phyloP scores from a whole-genome alignment of 2,329 filamentous ascomycete genomes.

The Penicillium paneum region DNA sequence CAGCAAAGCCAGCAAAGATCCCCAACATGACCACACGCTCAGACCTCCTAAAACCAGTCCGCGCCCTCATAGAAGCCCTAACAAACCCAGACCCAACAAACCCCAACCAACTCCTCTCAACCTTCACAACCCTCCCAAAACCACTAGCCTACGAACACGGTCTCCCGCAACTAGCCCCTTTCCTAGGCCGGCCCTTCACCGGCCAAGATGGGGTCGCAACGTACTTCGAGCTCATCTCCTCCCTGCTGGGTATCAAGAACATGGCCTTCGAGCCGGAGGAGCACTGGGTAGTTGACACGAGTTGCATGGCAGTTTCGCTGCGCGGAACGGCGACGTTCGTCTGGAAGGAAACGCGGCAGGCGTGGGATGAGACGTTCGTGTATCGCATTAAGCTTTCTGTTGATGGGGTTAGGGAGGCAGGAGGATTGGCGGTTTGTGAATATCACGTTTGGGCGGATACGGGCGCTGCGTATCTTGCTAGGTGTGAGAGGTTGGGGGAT shows the following conservation, averaged over 20 bases:
- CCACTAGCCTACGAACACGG: constrained; percentile 41
- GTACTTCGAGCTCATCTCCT: constrained; percentile 38
- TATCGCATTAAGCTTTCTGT: constrained; percentile 39
- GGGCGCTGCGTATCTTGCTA: constrained; percentile 44
- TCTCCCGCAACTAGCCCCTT: constrained; percentile 40
- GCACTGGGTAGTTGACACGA: constrained; percentile 39
- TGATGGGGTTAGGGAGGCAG: constrained; percentile 14
- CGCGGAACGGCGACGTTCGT: constrained; percentile 36
- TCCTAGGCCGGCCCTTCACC: constrained; percentile 42
- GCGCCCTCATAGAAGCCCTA: constrained; percentile 32
- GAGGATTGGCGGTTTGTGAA: constrained; percentile 33
- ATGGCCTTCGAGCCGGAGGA: constrained; percentile 38
- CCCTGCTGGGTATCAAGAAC: constrained; percentile 32
- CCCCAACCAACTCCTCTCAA: constrained; percentile 29
- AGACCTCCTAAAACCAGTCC: constrained; percentile 26
- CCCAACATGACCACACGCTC: constrained; percentile 14
- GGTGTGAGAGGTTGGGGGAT: constrained; percentile 22
- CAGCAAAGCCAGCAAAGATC: background rate
- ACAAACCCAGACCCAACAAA: constrained; percentile 22
- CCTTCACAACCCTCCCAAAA: constrained; percentile 33
- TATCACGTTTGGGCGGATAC: constrained; percentile 47
- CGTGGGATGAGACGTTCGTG: constrained; percentile 43
- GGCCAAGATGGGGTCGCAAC: constrained; percentile 33
- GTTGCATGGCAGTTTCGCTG: constrained; percentile 31
- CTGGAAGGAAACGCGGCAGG: constrained; percentile 34